Percentiles rank a stretch among this genome's conserved stretches.
phyloP scores from a whole-genome alignment of 2,329 filamentous ascomycete genomes.

The Aspergillus flavus region DNA sequence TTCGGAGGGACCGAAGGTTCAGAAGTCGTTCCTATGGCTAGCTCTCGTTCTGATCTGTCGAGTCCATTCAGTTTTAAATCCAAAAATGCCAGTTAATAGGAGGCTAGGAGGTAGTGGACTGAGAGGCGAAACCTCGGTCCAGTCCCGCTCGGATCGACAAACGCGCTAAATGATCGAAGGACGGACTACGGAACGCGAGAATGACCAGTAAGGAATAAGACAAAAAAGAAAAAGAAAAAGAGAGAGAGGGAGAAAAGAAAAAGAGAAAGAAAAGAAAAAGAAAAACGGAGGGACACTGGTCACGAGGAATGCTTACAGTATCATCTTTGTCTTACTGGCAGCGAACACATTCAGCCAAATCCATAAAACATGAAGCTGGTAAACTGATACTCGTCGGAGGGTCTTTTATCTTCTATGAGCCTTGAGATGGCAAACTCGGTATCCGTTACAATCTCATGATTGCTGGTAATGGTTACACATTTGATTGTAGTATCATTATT shows the following conservation, averaged over 20 bases:
- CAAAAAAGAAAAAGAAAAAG: neutral
- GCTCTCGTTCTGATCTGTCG: neutral
- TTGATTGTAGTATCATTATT: neutral
- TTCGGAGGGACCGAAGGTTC: neutral
- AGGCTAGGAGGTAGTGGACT: constrained; percentile 5
- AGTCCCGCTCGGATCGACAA: constrained; percentile 14
- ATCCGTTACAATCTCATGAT: neutral
- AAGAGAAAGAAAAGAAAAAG: neutral
- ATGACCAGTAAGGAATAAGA: constrained; percentile 8
- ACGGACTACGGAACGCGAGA: constrained; percentile 5
- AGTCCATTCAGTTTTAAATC: neutral
- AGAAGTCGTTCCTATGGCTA: neutral
- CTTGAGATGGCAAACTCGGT: neutral
- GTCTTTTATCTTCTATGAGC: no score
- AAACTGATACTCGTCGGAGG: neutral
- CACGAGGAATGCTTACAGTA: constrained; percentile 6
- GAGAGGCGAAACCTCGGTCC: constrained; percentile 13
- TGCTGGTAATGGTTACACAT: neutral
- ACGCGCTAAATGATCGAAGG: constrained; percentile 7
- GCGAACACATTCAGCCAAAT: neutral
- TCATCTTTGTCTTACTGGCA: neutral
- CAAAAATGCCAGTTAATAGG: neutral
- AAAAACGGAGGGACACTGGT: neutral
- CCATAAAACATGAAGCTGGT: neutral
- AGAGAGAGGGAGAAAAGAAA: neutral